phyloP scores from a whole-genome alignment of 805 yeast species.

The Candida namnaoensis region DNA sequence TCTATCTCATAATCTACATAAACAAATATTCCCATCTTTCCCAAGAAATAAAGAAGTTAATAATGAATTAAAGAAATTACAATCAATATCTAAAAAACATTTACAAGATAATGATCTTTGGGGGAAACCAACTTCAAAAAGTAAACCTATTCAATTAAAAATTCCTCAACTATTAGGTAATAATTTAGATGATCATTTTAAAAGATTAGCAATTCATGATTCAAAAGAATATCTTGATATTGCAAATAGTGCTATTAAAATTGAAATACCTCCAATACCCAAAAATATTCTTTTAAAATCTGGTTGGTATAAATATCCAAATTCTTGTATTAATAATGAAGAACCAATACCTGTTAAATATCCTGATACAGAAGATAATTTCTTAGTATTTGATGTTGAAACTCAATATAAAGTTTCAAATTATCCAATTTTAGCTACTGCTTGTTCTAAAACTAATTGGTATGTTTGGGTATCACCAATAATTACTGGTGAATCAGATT shows the following conservation, averaged over 20 bases:
- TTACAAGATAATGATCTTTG: slow-evolving; percentile 55
- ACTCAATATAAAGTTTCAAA: slow-evolving; percentile 66
- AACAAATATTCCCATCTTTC: slow-evolving; percentile 42
- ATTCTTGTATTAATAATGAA: slow-evolving; percentile 35
- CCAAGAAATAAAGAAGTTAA: slow-evolving; percentile 13
- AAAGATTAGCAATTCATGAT: slow-evolving; percentile 51
- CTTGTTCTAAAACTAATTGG: slow-evolving; percentile 75
- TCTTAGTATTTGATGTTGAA: slow-evolving; percentile 84
- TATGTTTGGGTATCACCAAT: slow-evolving; percentile 93
- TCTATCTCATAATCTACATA: slow-evolving; percentile 47
- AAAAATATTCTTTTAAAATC: slow-evolving; percentile 44
- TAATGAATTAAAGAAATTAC: slow-evolving; percentile 17
- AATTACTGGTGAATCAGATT: slow-evolving; percentile 42
- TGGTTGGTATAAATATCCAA: slow-evolving; percentile 79
- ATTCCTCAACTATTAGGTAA: slow-evolving; percentile 71
- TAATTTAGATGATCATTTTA: slow-evolving; percentile 79
- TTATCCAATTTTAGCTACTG: slow-evolving; percentile 76
- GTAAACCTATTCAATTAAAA: slow-evolving; percentile 48
- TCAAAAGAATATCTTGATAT: slow-evolving; percentile 52
- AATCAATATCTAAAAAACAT: slow-evolving; percentile 47
- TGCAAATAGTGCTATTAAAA: slow-evolving; percentile 27
- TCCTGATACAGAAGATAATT: slow-evolving; percentile 53
- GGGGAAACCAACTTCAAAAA: slow-evolving; percentile 62
- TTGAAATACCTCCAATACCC: slow-evolving; percentile 33
- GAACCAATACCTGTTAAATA: slow-evolving; percentile 48